Base-by-base conservation (phyloP, 306 rosid species). In the Spatholobus suberectus region DNA sequence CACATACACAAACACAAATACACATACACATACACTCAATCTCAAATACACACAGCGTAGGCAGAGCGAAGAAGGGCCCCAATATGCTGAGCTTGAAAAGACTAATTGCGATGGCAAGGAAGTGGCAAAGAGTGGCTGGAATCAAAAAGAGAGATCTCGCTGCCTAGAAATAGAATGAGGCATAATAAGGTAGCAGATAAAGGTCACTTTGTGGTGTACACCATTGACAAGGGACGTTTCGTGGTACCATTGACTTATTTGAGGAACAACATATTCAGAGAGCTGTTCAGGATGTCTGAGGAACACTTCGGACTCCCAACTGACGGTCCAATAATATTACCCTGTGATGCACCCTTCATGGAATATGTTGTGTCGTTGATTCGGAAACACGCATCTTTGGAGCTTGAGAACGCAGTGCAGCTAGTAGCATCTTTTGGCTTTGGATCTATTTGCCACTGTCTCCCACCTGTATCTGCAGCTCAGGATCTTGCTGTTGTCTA, bases 141-240 rank as follows among this genome's bases (percentile, higher is more conserved):
- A 61, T 80, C 11, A 52, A 79, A 18, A 68, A 68, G 66, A 69
- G 20, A 23, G 10, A 73, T 85, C 62, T 69, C 88, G 3, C 34
- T 47, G 51, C 88, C 85, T 26, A 69, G 66, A 78, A 46, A 12
- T 2, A 55, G 20, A 4, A 40, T 18, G 20, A 65, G 23, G 40
- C 27, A 41, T 18, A 55, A 41, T 18, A 55, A 63, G 61, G 18
- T 57, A 18, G 82, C 85, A 35, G 51, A 80, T 8, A 80, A 81
- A 32, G 88, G 88, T 51, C 88, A 85, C 34, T 85, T 85, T 27
- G 88, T 80, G 12, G 85, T 75, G 10, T 85, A 85, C 54, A 68
- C 75, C 21, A 17, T 38, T 13, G 85, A 80, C 37, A 75, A 68
- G 12, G 52, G n/a, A 26, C 82, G 88, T 2, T 80, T 85, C 18